These are phyloP conservation scores for Lasiosphaeria ovina DNA, from an alignment of 495 filamentous ascomycete species.

Conservation along the genomic window DNA sequence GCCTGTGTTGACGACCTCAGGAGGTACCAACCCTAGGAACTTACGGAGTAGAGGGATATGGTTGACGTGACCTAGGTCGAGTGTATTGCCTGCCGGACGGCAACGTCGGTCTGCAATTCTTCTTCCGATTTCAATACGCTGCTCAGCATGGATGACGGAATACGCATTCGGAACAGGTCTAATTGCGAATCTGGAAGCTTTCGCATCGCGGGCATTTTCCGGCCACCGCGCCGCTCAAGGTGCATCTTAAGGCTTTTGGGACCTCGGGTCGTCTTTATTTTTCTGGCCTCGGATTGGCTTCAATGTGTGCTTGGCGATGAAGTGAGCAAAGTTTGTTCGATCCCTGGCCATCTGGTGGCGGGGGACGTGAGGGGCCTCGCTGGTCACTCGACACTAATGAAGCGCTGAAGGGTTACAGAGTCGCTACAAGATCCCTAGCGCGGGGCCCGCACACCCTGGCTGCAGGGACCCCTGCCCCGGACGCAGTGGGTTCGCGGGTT, in stretches of 20 bases:
- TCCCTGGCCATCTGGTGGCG: not conserved
- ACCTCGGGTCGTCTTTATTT: not conserved
- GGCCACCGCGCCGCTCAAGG: not conserved
- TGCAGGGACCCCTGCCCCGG: conserved; percentile 15
- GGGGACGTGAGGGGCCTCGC: conserved; percentile 2
- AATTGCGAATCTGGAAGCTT: too few relatives aligned
- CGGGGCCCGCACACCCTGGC: not conserved
- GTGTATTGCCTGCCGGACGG: too few relatives aligned
- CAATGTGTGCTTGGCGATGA: not conserved
- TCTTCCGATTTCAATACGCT: too few relatives aligned
- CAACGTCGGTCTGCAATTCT: too few relatives aligned
- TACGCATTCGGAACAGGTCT: too few relatives aligned
- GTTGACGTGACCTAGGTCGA: too few relatives aligned
- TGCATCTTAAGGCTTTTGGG: not conserved
- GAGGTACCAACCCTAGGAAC: too few relatives aligned
- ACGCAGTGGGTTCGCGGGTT: conserved; percentile 22
- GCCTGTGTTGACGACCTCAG: too few relatives aligned
- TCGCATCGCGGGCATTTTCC: not conserved
- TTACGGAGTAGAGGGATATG: too few relatives aligned
- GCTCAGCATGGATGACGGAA: too few relatives aligned
- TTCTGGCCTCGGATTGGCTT: not conserved
- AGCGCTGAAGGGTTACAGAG: conserved; percentile 31
- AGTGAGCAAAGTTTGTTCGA: not conserved
- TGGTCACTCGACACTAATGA: conserved; percentile 31
- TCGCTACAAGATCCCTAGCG: conserved; percentile 22